Evolutionary conservation across 2,329 filamentous ascomycete genomes (phyloP).

Genomic region (Xylariales sp.): DNA sequence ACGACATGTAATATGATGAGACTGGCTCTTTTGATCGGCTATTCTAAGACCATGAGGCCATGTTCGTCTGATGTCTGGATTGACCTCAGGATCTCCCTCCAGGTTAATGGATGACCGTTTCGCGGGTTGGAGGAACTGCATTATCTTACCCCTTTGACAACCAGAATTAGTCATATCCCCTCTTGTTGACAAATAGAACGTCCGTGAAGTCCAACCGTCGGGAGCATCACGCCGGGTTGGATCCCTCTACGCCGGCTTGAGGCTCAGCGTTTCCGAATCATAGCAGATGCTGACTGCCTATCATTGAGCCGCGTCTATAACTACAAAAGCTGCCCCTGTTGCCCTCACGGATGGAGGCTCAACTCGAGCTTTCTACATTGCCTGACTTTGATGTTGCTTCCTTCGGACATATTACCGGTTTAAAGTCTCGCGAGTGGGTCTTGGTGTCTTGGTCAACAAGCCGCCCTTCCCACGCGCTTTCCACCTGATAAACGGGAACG

Average conservation of each 20-base stretch:
- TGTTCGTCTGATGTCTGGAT: neutral
- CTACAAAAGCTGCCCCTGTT: neutral
- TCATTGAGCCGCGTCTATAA: neutral
- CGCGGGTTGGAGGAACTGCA: neutral
- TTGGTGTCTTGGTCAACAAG: too few species aligned
- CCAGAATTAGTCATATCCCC: neutral
- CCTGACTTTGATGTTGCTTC: too few species aligned
- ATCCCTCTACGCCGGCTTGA: neutral
- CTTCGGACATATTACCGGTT: too few species aligned
- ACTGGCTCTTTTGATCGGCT: conserved; percentile 1
- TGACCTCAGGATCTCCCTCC: neutral
- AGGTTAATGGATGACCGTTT: neutral
- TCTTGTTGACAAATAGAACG: neutral
- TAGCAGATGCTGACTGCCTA: neutral
- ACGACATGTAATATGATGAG: neutral
- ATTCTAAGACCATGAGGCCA: neutral
- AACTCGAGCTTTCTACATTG: too few species aligned
- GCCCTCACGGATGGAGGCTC: too few species aligned
- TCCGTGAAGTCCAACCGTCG: neutral
- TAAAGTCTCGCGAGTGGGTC: too few species aligned
- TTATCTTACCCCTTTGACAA: neutral
- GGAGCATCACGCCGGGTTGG: neutral
- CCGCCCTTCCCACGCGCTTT: too few species aligned
- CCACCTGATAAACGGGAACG: too few species aligned
- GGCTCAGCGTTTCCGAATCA: neutral